Percentiles rank a stretch among this genome's conserved stretches.
phyloP scores from a whole-genome alignment of 352 stramenopile genomes.

The Phytophthora hybrid region DNA sequence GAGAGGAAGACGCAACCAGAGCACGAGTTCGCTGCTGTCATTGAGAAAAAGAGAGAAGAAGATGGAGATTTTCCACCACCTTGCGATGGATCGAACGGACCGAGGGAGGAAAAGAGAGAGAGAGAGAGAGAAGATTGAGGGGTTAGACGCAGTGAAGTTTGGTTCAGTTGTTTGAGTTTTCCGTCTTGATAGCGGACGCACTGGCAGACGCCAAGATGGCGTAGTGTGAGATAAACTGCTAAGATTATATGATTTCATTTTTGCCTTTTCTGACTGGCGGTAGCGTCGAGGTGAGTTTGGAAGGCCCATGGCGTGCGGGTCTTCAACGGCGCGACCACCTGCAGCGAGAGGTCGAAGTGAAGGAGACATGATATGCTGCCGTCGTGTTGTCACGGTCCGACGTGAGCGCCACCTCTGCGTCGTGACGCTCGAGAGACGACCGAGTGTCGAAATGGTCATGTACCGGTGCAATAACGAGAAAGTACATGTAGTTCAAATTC shows the following conservation, averaged over 20 bases:
- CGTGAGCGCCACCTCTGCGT: not conserved
- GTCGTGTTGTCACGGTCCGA: too few species aligned
- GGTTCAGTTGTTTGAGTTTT: conserved; percentile 3
- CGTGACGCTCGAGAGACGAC: not conserved
- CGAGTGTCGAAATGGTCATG: not conserved
- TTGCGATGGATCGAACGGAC: conserved; percentile 45
- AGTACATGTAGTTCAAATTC: too few species aligned
- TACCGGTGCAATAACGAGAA: too few species aligned
- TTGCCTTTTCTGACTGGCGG: not conserved
- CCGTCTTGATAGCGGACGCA: not conserved
- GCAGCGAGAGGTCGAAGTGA: too few species aligned
- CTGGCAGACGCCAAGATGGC: not conserved
- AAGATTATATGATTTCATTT: not conserved
- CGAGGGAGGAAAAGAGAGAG: conserved; percentile 8
- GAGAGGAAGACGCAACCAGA: conserved; percentile 1
- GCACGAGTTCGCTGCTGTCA: not conserved
- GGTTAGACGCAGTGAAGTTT: conserved; percentile 19
- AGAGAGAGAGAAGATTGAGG: not conserved
- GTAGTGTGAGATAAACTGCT: conserved; percentile 1
- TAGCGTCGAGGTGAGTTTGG: not conserved
- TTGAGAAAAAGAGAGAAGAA: too few species aligned
- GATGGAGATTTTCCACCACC: not conserved
- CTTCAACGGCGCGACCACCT: too few species aligned
- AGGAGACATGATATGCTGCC: too few species aligned
- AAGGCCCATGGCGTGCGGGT: not conserved